Evolutionary conservation across 768 basidiomycete species (phyloP).

Genomic region (Lyophyllum decastes): DNA sequence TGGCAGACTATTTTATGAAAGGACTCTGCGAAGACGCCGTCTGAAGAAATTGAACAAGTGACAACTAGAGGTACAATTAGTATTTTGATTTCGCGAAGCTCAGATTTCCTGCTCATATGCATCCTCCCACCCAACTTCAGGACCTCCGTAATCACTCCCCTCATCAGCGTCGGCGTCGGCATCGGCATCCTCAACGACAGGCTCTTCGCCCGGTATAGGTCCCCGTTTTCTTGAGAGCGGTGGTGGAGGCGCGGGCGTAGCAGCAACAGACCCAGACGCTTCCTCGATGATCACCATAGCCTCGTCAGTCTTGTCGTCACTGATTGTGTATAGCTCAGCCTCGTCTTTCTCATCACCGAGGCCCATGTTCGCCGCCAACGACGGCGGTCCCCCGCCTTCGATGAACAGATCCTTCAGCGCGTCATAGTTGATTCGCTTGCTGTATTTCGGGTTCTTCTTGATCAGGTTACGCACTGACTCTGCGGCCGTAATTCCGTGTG

Average conservation of each 20-base stretch:
- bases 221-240: constrained; percentile 20
- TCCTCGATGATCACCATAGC: constrained; percentile 45
- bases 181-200: constrained; percentile 17
- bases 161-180: constrained; percentile 45
- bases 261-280: constrained; percentile 37
- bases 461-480: constrained; percentile 78
- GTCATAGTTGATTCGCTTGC: constrained; percentile 92
- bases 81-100: constrained; percentile 3
- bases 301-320: constrained; percentile 42
- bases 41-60: too few species aligned
- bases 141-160: constrained; percentile 47
- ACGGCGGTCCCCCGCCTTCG: constrained; percentile 38
- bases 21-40: too few species aligned
- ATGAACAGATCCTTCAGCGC: constrained; percentile 81
- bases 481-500: constrained; percentile 68
- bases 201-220: constrained; percentile 18
- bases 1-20: too few species aligned
- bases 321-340: constrained; percentile 41
- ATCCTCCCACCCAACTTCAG: constrained; percentile 52
- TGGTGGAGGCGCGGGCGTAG: constrained; percentile 22
- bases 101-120: constrained; percentile 78
- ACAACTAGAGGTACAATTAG: constrained; percentile 8
- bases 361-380: constrained; percentile 29
- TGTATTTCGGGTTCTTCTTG: constrained; percentile 86
- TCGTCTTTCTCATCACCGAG: constrained; percentile 47